Evolutionary conservation across 495 filamentous ascomycete genomes (phyloP).

Genomic region (Hypomontagnella submonticulosa): DNA sequence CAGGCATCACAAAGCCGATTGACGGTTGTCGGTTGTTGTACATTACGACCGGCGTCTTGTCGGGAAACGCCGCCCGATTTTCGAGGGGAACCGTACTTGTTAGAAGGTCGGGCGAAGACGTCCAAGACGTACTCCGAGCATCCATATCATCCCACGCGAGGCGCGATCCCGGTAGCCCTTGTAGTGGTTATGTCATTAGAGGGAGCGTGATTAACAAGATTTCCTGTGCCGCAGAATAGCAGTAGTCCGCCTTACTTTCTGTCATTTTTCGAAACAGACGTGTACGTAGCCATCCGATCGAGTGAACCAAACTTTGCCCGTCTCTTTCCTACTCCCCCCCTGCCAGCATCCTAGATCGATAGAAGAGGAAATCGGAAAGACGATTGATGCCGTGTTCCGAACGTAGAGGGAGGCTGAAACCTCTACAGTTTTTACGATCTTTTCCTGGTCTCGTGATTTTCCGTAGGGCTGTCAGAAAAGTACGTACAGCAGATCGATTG

Average conservation of each 20-base stretch:
- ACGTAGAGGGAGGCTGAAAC: conserved; percentile 34
- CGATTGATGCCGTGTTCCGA: conserved; percentile 15
- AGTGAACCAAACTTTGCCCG: conserved; percentile 20
- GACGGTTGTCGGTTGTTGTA: neutral
- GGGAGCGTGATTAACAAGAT: conserved; percentile 26
- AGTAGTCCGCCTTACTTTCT: conserved; percentile 23
- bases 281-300: conserved; percentile 25
- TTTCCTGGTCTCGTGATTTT: conserved; percentile 21
- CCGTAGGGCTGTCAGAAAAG: conserved; percentile 40
- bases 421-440: conserved; percentile 16
- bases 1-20: conserved; percentile 12
- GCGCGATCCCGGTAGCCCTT: conserved; percentile 5
- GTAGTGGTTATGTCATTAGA: conserved; percentile 32
- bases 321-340: conserved; percentile 3
- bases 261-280: conserved; percentile 26
- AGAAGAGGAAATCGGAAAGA: conserved; percentile 24
- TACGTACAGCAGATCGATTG: conserved; percentile 39
- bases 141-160: neutral
- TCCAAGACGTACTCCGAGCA: conserved; percentile 2
- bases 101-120: conserved; percentile 9
- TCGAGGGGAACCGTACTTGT: conserved; percentile 6
- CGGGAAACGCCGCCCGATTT: neutral
- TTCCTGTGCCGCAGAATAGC: conserved; percentile 36
- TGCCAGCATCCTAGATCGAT: conserved; percentile 29
- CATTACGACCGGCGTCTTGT: conserved; percentile 1